Evolutionary conservation across 2,329 filamentous ascomycete genomes (phyloP).

Genomic region (Akanthomyces muscarius): DNA sequence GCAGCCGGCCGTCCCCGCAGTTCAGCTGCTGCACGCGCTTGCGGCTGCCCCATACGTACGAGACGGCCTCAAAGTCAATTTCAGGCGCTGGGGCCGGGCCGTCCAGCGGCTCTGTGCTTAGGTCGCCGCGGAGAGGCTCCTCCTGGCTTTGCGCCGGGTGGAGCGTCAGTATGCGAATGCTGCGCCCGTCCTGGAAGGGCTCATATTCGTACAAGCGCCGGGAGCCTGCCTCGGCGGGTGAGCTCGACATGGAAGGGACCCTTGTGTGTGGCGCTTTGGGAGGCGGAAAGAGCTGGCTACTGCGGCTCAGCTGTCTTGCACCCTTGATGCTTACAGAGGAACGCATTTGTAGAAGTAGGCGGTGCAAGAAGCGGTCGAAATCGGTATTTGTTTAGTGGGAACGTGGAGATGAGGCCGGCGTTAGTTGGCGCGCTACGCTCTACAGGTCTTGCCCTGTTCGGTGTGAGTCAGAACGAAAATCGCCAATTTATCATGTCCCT

Average conservation of each 20-base stretch:
- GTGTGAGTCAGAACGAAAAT: background rate
- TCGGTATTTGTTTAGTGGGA: background rate
- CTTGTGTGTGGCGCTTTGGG: background rate
- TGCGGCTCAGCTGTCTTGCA: background rate
- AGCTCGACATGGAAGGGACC: background rate
- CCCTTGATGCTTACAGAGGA: too few relatives aligned
- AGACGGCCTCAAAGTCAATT: conserved; percentile 8
- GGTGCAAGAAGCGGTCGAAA: background rate
- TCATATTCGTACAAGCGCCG: conserved; percentile 7
- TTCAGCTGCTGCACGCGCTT: background rate
- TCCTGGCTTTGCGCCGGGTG: conserved; percentile 1
- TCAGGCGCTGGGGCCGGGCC: background rate
- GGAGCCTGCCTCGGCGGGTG: background rate
- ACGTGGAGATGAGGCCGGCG: background rate
- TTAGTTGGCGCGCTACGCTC: background rate
- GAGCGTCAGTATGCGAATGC: conserved; percentile 10
- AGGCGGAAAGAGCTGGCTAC: too few relatives aligned
- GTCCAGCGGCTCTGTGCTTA: background rate
- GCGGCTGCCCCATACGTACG: conserved; percentile 12
- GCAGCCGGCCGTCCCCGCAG: background rate
- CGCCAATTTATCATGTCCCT: too few relatives aligned
- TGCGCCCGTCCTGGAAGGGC: background rate
- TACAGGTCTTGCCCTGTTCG: background rate
- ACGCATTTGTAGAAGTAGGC: background rate
- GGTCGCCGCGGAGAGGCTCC: background rate